Evolutionary conservation across 306 rosid genomes (phyloP).

Genomic region (Gastrolobium bilobum): DNA sequence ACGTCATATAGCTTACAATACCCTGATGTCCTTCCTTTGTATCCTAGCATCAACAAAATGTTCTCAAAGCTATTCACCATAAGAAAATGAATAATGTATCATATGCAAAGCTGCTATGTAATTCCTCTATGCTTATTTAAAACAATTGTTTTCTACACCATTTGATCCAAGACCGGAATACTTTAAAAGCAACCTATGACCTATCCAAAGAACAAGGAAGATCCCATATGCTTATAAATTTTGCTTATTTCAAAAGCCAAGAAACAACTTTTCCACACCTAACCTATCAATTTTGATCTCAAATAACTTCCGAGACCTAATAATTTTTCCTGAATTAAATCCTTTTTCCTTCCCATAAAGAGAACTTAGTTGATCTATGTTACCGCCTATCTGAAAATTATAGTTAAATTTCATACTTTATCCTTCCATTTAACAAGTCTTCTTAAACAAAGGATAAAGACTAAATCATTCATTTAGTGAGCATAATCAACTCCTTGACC

Average conservation of each 20-base stretch:
- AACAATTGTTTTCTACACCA: not conserved
- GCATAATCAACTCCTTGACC: not conserved
- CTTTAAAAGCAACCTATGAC: not conserved
- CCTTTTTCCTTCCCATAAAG: constrained; percentile 6
- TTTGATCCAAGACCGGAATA: not conserved
- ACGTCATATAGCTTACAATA: not conserved
- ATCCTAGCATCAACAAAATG: not conserved
- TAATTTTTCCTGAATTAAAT: not conserved
- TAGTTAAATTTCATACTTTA: not conserved
- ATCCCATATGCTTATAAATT: not conserved
- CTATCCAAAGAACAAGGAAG: not conserved
- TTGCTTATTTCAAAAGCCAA: not conserved
- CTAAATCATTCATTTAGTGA: not conserved
- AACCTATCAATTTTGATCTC: not conserved
- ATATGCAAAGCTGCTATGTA: not conserved
- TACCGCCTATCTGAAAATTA: not conserved
- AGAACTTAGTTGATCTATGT: constrained; percentile 15
- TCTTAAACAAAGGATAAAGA: not conserved
- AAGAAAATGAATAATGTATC: not conserved
- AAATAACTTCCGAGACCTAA: not conserved
- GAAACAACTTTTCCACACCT: not conserved
- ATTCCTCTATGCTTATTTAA: not conserved
- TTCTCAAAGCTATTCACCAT: not conserved
- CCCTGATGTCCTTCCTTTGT: not conserved
- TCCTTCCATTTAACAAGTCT: not conserved